These are phyloP conservation scores for Xylaria sp. DNA, from an alignment of 2,329 filamentous ascomycete genomes.

Conservation along the genomic window DNA sequence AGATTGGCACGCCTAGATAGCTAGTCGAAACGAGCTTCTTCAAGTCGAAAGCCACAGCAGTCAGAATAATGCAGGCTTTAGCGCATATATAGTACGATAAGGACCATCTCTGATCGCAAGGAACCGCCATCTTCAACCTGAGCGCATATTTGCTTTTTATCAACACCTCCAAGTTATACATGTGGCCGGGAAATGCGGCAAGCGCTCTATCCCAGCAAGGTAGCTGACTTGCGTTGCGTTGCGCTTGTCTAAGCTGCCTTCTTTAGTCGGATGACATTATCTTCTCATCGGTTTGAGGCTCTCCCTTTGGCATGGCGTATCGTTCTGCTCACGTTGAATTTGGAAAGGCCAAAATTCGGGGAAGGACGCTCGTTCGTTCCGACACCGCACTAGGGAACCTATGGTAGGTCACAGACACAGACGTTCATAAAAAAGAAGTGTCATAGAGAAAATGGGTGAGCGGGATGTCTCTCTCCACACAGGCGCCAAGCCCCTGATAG, in stretches of 20 bases:
- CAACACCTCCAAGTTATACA: slow-evolving; percentile 26
- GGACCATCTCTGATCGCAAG: slow-evolving; percentile 15
- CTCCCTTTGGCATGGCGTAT: slow-evolving; percentile 20
- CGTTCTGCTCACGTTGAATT: slow-evolving; percentile 25
- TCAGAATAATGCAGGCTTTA: slow-evolving; percentile 17
- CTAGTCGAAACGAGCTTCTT: background rate
- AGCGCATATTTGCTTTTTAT: slow-evolving; percentile 33
- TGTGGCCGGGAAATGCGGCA: slow-evolving; percentile 23
- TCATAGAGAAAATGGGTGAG: slow-evolving; percentile 19
- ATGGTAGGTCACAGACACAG: slow-evolving; percentile 18
- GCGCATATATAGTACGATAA: slow-evolving; percentile 24
- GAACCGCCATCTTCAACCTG: slow-evolving; percentile 11
- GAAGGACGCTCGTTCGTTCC: slow-evolving; percentile 21
- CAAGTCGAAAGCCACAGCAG: background rate
- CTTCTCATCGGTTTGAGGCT: slow-evolving; percentile 19
- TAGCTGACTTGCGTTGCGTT: slow-evolving; percentile 34
- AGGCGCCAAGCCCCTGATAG: slow-evolving; percentile 36
- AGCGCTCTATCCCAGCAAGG: slow-evolving; percentile 24
- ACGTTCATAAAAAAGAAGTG: slow-evolving; percentile 18
- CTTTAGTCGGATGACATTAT: slow-evolving; percentile 25
- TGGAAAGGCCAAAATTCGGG: slow-evolving; percentile 17
- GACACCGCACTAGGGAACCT: slow-evolving; percentile 27
- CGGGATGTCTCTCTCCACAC: slow-evolving; percentile 33
- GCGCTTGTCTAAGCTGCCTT: slow-evolving; percentile 27
- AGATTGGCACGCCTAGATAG: background rate